phyloP scores from a whole-genome alignment of 805 yeast genomes.

The Wickerhamiella qilinensis region DNA sequence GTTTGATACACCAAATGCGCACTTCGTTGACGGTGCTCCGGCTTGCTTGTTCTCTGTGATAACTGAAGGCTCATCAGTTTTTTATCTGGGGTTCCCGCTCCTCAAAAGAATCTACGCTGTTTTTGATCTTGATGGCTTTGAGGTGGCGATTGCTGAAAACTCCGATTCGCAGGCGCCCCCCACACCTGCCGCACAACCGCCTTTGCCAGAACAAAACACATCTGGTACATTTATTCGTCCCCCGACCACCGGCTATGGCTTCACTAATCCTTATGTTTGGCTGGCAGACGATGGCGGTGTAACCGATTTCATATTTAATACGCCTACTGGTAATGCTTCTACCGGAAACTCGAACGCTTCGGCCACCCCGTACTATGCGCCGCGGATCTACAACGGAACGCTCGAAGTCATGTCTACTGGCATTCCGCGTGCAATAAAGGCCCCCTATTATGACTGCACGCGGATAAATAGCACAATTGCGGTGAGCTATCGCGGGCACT shows the following conservation, averaged over 20 bases:
- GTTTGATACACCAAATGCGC: neutral
- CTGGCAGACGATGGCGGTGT: too few species aligned
- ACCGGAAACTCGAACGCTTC: neutral
- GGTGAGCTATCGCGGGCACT: neutral
- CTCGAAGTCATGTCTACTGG: neutral
- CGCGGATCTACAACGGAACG: neutral
- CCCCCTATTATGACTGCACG: neutral
- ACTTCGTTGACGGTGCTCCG: neutral
- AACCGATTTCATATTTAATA: neutral
- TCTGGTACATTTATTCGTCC: neutral
- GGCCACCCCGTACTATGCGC: neutral
- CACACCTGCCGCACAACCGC: too few species aligned
- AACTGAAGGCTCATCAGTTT: neutral
- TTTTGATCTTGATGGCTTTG: constrained; percentile 41
- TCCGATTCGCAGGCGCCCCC: too few species aligned
- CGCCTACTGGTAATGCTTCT: neutral
- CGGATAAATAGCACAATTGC: neutral
- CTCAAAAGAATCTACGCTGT: constrained; percentile 36
- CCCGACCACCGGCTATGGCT: neutral
- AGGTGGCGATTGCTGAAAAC: constrained; percentile 35
- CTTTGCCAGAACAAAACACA: neutral
- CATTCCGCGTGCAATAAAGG: neutral
- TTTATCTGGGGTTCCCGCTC: neutral
- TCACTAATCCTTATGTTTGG: neutral
- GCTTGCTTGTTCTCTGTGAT: neutral